These are phyloP conservation scores for Starmerella roubikii DNA, from an alignment of 805 yeast species.

Conservation along the genomic window DNA sequence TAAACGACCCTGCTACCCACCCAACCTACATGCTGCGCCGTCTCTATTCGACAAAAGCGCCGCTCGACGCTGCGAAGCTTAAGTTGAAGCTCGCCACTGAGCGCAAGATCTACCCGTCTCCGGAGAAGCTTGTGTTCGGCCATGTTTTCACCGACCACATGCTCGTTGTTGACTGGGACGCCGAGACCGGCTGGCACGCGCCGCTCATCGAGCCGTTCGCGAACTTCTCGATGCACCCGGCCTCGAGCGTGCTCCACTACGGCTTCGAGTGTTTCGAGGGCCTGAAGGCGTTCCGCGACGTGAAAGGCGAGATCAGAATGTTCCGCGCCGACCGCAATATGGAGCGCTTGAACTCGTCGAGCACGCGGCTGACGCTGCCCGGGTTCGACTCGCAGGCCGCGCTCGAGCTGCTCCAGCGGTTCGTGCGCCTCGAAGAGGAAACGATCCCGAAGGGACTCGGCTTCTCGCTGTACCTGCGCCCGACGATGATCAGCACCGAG, in stretches of 20 bases:
- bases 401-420: conserved; percentile 59
- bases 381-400: conserved; percentile 68
- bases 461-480: conserved; percentile 84
- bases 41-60: background rate
- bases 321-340: conserved; percentile 89
- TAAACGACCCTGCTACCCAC: no score
- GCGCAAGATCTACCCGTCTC: conserved; percentile 45
- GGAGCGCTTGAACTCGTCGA: conserved; percentile 80
- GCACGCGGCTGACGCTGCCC: conserved; percentile 81
- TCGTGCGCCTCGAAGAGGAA: conserved; percentile 57
- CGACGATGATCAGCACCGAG: conserved; percentile 88
- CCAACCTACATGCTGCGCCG: no score
- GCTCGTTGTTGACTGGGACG: conserved; percentile 74
- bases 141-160: conserved; percentile 75
- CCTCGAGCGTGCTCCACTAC: conserved; percentile 83
- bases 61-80: conserved; percentile 39
- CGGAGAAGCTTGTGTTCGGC: conserved; percentile 57
- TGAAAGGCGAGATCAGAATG: conserved; percentile 49
- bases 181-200: conserved; percentile 66
- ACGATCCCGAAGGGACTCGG: conserved; percentile 80
- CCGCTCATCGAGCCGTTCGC: conserved; percentile 84
- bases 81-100: conserved; percentile 33
- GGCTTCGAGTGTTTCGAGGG: conserved; percentile 95
- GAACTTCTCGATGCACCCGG: conserved; percentile 64
- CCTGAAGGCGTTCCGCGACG: conserved; percentile 71